Evolutionary conservation across 1,284 basidiomycete species (phyloP).

Genomic region (Mycena sp.): DNA sequence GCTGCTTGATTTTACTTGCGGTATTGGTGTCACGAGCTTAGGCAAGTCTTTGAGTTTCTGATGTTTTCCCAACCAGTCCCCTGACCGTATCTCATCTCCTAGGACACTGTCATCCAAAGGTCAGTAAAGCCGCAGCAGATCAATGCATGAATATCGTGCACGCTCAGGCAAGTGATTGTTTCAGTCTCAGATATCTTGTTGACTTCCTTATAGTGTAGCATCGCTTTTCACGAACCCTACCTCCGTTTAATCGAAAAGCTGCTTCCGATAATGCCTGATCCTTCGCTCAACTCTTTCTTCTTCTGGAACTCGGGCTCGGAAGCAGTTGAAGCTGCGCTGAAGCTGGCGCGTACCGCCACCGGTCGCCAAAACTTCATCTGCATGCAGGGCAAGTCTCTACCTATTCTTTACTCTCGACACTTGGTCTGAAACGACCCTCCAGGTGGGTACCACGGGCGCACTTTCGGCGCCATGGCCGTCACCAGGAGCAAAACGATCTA

Average conservation of each 20-base stretch:
- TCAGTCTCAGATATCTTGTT: background rate
- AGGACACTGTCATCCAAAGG: slow-evolving; percentile 90
- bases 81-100: background rate
- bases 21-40: slow-evolving; percentile 85
- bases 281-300: slow-evolving; percentile 93
- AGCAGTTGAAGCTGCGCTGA: slow-evolving; percentile 86
- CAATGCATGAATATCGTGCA: slow-evolving; percentile 88
- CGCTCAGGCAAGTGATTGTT: slow-evolving; percentile 59
- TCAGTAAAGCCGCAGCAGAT: slow-evolving; percentile 87
- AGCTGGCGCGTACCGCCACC: slow-evolving; percentile 82
- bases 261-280: slow-evolving; percentile 86
- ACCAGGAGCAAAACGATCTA: slow-evolving; percentile 94
- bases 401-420: background rate
- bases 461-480: slow-evolving; percentile 87
- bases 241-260: slow-evolving; percentile 81
- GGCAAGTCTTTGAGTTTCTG: slow-evolving; percentile 55
- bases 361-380: slow-evolving; percentile 88
- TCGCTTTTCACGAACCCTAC: slow-evolving; percentile 82
- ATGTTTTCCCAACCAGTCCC: too few species aligned
- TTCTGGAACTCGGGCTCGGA: slow-evolving; percentile 97
- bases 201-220: slow-evolving; percentile 68
- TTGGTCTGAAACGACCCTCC: background rate
- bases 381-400: slow-evolving; percentile 74
- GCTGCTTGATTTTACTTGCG: slow-evolving; percentile 86
- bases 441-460: slow-evolving; percentile 89